Evolutionary conservation across 305 asterid species (phyloP).

Genomic region (Fraxinus floribunda): DNA sequence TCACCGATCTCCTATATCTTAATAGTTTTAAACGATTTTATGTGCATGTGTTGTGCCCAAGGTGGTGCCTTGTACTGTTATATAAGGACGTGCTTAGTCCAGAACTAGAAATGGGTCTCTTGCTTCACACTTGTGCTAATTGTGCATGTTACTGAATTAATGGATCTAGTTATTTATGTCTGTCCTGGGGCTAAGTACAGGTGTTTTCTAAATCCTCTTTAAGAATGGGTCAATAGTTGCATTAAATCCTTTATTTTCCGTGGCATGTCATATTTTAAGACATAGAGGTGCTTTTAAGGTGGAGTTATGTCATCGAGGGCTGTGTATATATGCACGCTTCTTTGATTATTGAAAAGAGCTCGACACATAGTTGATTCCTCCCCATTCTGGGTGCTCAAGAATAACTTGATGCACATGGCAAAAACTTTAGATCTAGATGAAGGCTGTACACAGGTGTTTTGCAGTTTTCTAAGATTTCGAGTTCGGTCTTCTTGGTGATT

Average conservation of each 20-base stretch:
- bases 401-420: neutral
- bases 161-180: neutral
- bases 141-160: constrained; percentile 16
- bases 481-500: neutral
- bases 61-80: neutral
- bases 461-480: neutral
- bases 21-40: neutral
- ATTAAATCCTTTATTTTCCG: neutral
- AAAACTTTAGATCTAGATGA: neutral
- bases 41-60: neutral
- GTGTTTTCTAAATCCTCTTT: neutral
- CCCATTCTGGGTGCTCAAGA: neutral
- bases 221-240: neutral
- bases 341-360: neutral
- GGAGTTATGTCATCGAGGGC: neutral
- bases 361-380: neutral
- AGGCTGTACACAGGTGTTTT: neutral
- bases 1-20: neutral
- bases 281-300: neutral
- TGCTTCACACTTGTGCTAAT: constrained; percentile 8
- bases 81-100: neutral
- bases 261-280: neutral
- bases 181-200: neutral
- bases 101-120: neutral
- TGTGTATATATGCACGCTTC: neutral